These are phyloP conservation scores for Botryotinia convoluta DNA, from an alignment of 2,329 filamentous ascomycete genomes.

Conservation along the genomic window DNA sequence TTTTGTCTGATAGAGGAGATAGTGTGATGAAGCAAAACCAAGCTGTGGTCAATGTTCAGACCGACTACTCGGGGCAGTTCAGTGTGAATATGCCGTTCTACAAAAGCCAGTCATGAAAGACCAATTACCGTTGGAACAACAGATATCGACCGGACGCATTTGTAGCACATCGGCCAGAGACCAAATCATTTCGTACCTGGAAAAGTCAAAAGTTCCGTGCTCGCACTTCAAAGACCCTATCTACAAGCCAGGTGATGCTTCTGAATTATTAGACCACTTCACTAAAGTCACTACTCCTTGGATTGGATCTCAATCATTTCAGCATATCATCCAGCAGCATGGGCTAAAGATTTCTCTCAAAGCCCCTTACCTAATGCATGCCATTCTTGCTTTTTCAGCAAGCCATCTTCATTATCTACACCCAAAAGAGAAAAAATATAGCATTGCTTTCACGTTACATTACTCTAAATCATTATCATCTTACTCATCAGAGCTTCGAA, in stretches of 20 bases:
- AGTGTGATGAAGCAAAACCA: conserved; percentile 19
- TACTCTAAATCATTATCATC: conserved; percentile 7
- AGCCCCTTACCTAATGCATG: conserved; percentile 20
- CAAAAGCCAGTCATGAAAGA: not conserved
- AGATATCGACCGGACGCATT: not conserved
- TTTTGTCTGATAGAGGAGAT: not conserved
- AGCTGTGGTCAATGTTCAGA: conserved; percentile 14
- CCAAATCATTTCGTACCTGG: conserved; percentile 4
- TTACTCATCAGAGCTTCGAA: conserved; percentile 7
- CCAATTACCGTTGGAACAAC: not conserved
- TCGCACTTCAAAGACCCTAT: not conserved
- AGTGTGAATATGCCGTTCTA: not conserved
- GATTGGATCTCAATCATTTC: conserved; percentile 11
- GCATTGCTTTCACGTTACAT: conserved; percentile 6
- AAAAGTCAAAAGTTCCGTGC: not conserved
- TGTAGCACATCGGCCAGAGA: not conserved
- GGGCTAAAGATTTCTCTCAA: conserved; percentile 8
- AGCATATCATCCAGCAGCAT: conserved; percentile 14
- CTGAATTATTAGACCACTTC: conserved; percentile 3
- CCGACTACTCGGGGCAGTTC: not conserved
- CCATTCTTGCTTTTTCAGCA: conserved; percentile 22
- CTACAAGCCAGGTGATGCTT: not conserved
- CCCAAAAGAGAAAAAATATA: conserved; percentile 11
- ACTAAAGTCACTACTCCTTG: not conserved
- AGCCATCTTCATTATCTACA: conserved; percentile 17